These are phyloP conservation scores for Cenchrus americanus DNA, from an alignment of 176 grass and related monocot species.

Conservation along the genomic window DNA sequence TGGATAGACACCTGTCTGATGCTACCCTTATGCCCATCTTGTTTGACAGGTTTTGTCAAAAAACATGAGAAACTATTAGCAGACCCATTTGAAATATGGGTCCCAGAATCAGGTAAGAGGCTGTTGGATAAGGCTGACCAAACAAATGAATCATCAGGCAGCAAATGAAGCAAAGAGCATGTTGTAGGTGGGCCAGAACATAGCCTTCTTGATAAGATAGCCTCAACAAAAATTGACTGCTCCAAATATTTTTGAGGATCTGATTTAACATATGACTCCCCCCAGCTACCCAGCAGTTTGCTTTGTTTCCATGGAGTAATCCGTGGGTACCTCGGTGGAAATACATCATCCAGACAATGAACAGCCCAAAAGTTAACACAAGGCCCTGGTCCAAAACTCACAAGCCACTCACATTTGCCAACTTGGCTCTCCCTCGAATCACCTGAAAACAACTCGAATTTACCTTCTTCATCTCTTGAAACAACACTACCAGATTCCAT, in stretches of 20 bases:
- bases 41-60: slow-evolving; percentile 55
- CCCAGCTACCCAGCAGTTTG: slow-evolving; percentile 42
- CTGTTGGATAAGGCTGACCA: slow-evolving; percentile 53
- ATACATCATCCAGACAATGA: slow-evolving; percentile 90
- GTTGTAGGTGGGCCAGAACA: slow-evolving; percentile 65
- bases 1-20: slow-evolving; percentile 76
- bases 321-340: slow-evolving; percentile 74
- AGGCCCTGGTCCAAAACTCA: slow-evolving; percentile 61
- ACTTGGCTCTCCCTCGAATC: slow-evolving; percentile 43
- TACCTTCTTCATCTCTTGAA: slow-evolving; percentile 51
- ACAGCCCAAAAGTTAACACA: slow-evolving; percentile 75
- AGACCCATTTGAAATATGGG: slow-evolving; percentile 43
- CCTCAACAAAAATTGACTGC: slow-evolving; percentile 64
- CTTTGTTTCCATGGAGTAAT: slow-evolving; percentile 78
- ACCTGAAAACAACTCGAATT: slow-evolving; percentile 62
- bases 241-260: slow-evolving; percentile 36
- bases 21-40: slow-evolving; percentile 66
- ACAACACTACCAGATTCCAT: slow-evolving; percentile 61
- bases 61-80: slow-evolving; percentile 48
- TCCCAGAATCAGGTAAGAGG: slow-evolving; percentile 49
- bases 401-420: slow-evolving; percentile 93
- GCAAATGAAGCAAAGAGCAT: slow-evolving; percentile 85
- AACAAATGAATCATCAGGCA: slow-evolving; percentile 59
- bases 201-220: slow-evolving; percentile 60
- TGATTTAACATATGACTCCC: slow-evolving; percentile 39